Conservation (phyloP, 2,329 filamentous ascomycete species). For the Anthostomella pinea region DNA sequence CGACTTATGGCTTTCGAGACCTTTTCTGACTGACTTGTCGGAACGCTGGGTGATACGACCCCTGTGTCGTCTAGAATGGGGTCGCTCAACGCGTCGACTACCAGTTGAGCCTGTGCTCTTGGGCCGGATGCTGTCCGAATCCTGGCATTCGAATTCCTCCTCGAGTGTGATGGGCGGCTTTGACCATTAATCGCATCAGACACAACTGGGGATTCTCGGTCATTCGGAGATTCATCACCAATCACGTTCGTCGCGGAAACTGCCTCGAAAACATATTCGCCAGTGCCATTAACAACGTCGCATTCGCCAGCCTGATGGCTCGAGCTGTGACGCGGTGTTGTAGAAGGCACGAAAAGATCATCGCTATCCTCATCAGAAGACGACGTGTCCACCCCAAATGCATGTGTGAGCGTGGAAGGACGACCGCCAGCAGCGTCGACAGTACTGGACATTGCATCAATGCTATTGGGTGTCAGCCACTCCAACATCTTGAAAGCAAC, state of each 20-base stretch:
- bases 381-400: conserved; percentile 27
- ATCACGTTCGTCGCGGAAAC: conserved; percentile 12
- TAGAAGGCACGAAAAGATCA: conserved; percentile 8
- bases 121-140: conserved; percentile 30
- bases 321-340: conserved; percentile 8
- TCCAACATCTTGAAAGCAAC: conserved; percentile 68
- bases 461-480: conserved; percentile 62
- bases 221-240: conserved; percentile 7
- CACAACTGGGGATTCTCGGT: conserved; percentile 8
- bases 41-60: conserved; percentile 17
- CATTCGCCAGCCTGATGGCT: conserved; percentile 4
- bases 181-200: conserved; percentile 8
- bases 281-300: conserved; percentile 8
- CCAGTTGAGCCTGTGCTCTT: conserved; percentile 20
- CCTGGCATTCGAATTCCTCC: conserved; percentile 28
- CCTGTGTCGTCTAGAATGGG: conserved; percentile 19
- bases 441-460: conserved; percentile 47
- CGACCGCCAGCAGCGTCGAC: conserved; percentile 25
- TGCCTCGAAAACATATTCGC: conserved; percentile 8
- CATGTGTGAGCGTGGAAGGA: conserved; percentile 6
- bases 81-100: conserved; percentile 22
- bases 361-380: conserved; percentile 16
- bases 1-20: conserved; percentile 22
- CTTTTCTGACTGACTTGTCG: conserved; percentile 20
- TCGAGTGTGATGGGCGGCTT: conserved; percentile 20